Base-by-base conservation (phyloP, 2,329 filamentous ascomycete genomes). In the Coniochaeta ligniaria region DNA sequence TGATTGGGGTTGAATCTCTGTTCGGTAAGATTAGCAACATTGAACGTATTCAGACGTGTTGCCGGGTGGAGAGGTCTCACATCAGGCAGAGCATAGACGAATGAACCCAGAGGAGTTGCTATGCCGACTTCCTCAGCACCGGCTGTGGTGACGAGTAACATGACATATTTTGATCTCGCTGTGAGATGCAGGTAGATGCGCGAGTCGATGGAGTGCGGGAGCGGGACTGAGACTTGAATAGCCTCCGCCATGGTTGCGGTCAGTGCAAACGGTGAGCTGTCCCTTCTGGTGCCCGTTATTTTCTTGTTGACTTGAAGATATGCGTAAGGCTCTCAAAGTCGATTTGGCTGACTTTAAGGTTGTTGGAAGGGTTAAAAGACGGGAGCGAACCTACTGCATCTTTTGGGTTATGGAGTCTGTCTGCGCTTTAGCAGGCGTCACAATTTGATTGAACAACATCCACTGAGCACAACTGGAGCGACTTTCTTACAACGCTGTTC, bases 61-160 rank as follows among this genome's bases (percentile, higher is more conserved):
- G 26, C n/a, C 50, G 35, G 31, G 4, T 12, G 3, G 54, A n/a
- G 24, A 28, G 17, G 3, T 72, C 77, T 68, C 78, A 96, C 95
- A 76, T 96, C 90, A 17, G 95, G 94, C 72, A 99, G 84, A 2
- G 93, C 91, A 72, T 96, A 98, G 54, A 98, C 91, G 70, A 98
- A 94, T 57, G 92, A 96, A 3, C 95, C 94, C 74, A 98, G 82
- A 57, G 83, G 77, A 45, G 83, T 77, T 8, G 79, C 71, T 9
- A 74, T 70, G 14, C 76, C 76, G n/a, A 74, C 71, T 47, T 85
- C 81, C 59, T 83, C 83, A 60, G 77, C 76, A 28, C 80, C 71
- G 3, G 81, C 78, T 0, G 86, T 88, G 1, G 85, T 84, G 54
- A 89, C 74, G 68, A 85, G 85, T n/a, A 89, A 71, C 59, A 85